phyloP scores from a whole-genome alignment of 352 stramenopile species.

The Pythium aquatile region DNA sequence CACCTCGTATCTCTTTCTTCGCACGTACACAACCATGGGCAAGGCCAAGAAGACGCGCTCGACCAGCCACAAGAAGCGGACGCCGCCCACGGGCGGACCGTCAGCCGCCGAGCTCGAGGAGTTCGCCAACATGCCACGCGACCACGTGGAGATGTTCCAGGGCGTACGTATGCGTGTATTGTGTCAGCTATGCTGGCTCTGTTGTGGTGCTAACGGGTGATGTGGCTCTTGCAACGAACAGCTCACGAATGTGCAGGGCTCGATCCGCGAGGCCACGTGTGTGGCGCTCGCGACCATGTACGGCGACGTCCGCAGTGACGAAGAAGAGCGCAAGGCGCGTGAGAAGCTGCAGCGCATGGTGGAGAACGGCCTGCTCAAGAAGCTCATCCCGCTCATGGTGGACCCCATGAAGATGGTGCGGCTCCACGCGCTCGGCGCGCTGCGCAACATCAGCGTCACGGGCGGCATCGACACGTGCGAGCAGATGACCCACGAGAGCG shows the following conservation, averaged over 20 bases:
- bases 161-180: conserved; percentile 30
- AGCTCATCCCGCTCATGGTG: conserved; percentile 82
- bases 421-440: conserved; percentile 73
- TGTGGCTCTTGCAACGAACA: conserved; percentile 15
- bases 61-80: conserved; percentile 82
- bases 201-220: background rate
- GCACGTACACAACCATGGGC: conserved; percentile 47
- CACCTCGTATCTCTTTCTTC: conserved; percentile 7
- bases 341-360: conserved; percentile 80
- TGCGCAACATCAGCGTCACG: conserved; percentile 88
- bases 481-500: conserved; percentile 71
- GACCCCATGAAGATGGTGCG: conserved; percentile 85
- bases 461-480: conserved; percentile 83
- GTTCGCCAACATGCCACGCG: conserved; percentile 41
- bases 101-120: conserved; percentile 59
- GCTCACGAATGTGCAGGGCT: conserved; percentile 72
- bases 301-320: conserved; percentile 57
- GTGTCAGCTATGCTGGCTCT: background rate
- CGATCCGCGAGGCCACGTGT: conserved; percentile 83
- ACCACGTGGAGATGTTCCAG: conserved; percentile 72
- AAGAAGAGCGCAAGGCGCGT: conserved; percentile 51
- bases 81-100: conserved; percentile 55
- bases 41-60: conserved; percentile 87
- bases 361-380: conserved; percentile 68
- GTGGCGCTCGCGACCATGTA: conserved; percentile 85